Evolutionary conservation across 164 flowering plant genomes (phyloP).

Genomic region (Pachysandra terminalis): DNA sequence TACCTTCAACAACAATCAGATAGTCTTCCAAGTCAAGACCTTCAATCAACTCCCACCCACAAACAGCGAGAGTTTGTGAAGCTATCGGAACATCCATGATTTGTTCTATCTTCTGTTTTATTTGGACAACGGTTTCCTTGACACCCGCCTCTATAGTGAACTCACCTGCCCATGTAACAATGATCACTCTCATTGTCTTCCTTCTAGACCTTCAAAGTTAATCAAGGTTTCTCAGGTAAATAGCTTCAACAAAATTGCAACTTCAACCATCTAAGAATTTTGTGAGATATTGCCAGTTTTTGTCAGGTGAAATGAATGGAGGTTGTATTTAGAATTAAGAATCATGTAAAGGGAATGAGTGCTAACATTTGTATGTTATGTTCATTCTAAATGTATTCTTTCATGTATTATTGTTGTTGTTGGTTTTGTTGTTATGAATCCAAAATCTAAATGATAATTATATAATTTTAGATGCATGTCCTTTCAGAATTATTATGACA

Average conservation of each 20-base stretch:
- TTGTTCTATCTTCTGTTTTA: conserved; percentile 54
- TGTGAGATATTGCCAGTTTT: not conserved
- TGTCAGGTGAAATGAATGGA: not conserved
- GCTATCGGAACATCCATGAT: conserved; percentile 44
- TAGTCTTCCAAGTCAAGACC: conserved; percentile 82
- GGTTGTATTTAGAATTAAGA: not conserved
- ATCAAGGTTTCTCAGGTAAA: no score
- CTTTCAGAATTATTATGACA: no score
- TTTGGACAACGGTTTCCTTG: conserved; percentile 48
- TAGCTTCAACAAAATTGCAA: not conserved
- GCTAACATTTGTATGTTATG: not conserved
- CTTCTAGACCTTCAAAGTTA: not conserved
- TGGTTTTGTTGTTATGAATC: no score
- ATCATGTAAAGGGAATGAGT: conserved; percentile 14
- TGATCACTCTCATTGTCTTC: conserved; percentile 37
- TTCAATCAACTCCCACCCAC: conserved; percentile 60
- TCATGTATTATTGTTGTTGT: no score
- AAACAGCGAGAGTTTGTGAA: conserved; percentile 48
- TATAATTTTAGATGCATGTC: no score
- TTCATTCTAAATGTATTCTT: not conserved
- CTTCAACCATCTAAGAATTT: not conserved
- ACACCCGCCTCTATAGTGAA: conserved; percentile 41
- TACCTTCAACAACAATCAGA: conserved; percentile 54
- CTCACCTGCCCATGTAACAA: conserved; percentile 31
- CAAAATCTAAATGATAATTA: no score